A percentile compares a stretch with the other conserved stretches of the same genome.
Evolutionary conservation across 306 rosid species (phyloP).

Genomic region (Crotalaria pallida): DNA sequence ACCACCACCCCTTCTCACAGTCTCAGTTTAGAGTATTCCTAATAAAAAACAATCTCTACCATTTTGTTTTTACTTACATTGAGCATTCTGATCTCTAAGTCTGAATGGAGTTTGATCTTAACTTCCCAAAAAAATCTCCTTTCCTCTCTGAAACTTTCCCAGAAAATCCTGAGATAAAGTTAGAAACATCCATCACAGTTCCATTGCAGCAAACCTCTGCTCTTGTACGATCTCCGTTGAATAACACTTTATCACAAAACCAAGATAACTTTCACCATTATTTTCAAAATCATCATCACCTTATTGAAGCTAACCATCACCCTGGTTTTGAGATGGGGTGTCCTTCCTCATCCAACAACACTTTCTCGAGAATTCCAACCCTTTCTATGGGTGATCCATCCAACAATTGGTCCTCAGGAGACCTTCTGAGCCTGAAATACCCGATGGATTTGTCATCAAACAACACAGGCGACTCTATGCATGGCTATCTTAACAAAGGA

Average conservation of each 20-base stretch:
- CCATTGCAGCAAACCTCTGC: neutral
- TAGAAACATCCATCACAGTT: neutral
- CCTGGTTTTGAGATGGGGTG: neutral
- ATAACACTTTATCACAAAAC: conserved; percentile 12
- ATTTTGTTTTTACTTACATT: neutral
- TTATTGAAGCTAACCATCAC: neutral
- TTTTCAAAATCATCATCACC: neutral
- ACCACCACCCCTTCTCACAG: neutral
- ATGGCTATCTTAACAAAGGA: conserved; percentile 1
- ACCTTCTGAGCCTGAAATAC: neutral
- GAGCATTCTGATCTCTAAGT: conserved; percentile 9
- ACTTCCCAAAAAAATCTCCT: neutral
- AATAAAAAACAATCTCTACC: neutral
- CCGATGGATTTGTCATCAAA: neutral
- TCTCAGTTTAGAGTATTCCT: neutral
- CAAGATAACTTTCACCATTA: neutral
- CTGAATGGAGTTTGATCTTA: conserved; percentile 42
- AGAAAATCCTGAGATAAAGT: conserved; percentile 13
- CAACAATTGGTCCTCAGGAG: conserved; percentile 3
- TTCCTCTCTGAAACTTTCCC: conserved; percentile 16
- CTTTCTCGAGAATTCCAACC: conserved; percentile 15
- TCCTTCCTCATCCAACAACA: conserved; percentile 19
- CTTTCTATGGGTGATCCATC: neutral
- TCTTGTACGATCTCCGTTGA: neutral
- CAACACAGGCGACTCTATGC: conserved; percentile 26